Conservation (phyloP, 2,329 filamentous ascomycete genomes). For the Pseudogymnoascus sp. region DNA sequence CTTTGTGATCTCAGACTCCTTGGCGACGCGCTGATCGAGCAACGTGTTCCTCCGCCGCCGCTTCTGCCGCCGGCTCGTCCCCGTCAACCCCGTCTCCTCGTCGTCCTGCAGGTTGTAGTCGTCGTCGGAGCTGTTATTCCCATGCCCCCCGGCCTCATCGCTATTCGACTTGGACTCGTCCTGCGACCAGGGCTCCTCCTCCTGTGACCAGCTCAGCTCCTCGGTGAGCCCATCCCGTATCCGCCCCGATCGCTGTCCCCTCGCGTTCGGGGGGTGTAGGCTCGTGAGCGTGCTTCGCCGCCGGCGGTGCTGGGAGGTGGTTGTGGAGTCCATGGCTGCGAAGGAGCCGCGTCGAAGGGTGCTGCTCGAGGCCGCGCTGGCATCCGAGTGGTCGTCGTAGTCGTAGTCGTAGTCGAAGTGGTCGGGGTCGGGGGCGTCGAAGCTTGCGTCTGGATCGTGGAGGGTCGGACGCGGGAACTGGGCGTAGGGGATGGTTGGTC, state of each 20-base stretch:
- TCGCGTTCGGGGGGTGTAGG: neutral
- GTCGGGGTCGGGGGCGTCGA: neutral
- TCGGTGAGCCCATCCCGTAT: neutral
- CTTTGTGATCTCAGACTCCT: slow-evolving; percentile 51
- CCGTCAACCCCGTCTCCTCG: slow-evolving; percentile 80
- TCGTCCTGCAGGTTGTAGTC: slow-evolving; percentile 61
- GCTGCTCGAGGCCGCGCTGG: neutral
- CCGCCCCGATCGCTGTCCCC: neutral
- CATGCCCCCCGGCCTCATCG: slow-evolving; percentile 52
- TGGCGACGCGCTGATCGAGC: slow-evolving; percentile 61
- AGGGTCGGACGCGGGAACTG: slow-evolving; percentile 3
- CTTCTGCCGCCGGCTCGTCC: slow-evolving; percentile 60
- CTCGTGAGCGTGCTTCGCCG: neutral
- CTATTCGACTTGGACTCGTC: slow-evolving; percentile 25
- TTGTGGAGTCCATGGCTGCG: neutral
- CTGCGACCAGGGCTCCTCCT: slow-evolving; percentile 15
- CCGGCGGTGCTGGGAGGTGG: neutral
- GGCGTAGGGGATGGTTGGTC: slow-evolving; percentile 4
- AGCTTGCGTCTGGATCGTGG: neutral
- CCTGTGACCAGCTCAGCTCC: slow-evolving; percentile 4
- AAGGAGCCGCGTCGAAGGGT: neutral
- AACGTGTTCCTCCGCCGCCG: slow-evolving; percentile 58
- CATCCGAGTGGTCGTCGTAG: neutral
- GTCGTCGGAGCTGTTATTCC: slow-evolving; percentile 57
- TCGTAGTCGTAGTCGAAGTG: neutral